Percentiles rank a stretch among this genome's conserved stretches.
Conservation (phyloP, 306 rosid genomes). For the Alnus glutinosa region DNA sequence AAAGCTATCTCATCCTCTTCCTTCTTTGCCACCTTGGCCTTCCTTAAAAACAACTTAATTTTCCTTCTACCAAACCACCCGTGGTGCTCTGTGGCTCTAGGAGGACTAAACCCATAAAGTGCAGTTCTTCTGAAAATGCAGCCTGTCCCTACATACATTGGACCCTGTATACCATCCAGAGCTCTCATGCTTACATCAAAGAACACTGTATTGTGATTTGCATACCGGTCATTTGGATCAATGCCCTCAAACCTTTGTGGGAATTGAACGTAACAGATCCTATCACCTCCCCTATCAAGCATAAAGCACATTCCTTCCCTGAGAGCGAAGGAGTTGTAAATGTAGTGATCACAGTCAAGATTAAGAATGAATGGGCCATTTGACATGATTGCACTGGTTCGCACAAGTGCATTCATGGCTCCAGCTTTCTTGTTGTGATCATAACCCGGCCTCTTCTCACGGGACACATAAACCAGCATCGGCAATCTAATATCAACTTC, state of each 20-base stretch:
- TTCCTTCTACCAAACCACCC: conserved; percentile 75
- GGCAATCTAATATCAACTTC: conserved; percentile 75
- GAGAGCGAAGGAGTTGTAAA: conserved; percentile 75
- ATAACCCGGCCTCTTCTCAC: conserved; percentile 79
- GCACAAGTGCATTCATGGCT: conserved; percentile 86
- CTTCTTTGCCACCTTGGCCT: conserved; percentile 48
- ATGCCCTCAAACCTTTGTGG: conserved; percentile 90
- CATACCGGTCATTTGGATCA: conserved; percentile 79
- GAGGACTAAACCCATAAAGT: conserved; percentile 85
- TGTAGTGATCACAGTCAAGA: conserved; percentile 87
- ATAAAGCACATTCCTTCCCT: conserved; percentile 93
- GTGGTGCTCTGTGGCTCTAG: conserved; percentile 78
- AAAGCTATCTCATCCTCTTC: conserved; percentile 57
- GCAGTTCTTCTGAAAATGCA: conserved; percentile 87
- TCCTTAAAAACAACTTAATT: conserved; percentile 61
- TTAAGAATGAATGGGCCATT: conserved; percentile 86
- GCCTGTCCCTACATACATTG: conserved; percentile 89
- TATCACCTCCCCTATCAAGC: conserved; percentile 89
- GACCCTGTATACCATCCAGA: conserved; percentile 88
- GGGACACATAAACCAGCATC: conserved; percentile 81
- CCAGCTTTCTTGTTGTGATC: conserved; percentile 95
- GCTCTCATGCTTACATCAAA: conserved; percentile 90
- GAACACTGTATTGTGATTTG: conserved; percentile 87
- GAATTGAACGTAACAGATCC: conserved; percentile 81
- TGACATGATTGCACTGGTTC: conserved; percentile 88